phyloP scores from a whole-genome alignment of 2,329 filamentous ascomycete species.

The Nectriaceae sp. region DNA sequence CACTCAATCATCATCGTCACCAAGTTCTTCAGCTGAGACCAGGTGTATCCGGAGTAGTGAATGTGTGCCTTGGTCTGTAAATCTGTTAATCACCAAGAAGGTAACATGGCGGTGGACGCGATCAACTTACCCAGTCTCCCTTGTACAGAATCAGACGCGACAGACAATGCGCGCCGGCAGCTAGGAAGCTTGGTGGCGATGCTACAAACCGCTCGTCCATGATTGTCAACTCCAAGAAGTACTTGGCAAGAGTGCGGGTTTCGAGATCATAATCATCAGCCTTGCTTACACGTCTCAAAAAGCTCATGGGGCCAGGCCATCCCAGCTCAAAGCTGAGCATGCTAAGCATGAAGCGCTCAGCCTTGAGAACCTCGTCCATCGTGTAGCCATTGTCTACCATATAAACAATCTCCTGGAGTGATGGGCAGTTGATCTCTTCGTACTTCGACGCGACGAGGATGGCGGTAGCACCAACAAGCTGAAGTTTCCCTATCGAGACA shows the following conservation, averaged over 20 bases:
- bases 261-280: constrained; percentile 97
- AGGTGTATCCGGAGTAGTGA: constrained; percentile 93
- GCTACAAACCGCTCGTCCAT: constrained; percentile 98
- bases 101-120: not conserved
- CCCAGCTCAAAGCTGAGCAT: constrained; percentile 96
- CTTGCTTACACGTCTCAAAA: constrained; percentile 94
- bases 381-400: constrained; percentile 96
- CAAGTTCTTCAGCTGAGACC: constrained; percentile 76
- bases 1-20: constrained; percentile 82
- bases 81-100: constrained; percentile 36
- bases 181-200: constrained; percentile 84
- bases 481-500: constrained; percentile 90
- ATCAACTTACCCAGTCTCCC: constrained; percentile 80
- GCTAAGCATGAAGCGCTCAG: constrained; percentile 96
- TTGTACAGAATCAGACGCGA: constrained; percentile 87
- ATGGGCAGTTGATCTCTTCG: constrained; percentile 97
- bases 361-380: constrained; percentile 90
- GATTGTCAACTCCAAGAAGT: constrained; percentile 93
- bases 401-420: constrained; percentile 92
- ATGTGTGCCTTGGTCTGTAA: constrained; percentile 76
- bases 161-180: constrained; percentile 90
- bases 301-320: constrained; percentile 99
- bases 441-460: constrained; percentile 97
- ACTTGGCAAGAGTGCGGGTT: constrained; percentile 93
- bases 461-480: constrained; percentile 93